A percentile compares a stretch with the other conserved stretches of the same genome.
phyloP scores from a whole-genome alignment of 495 filamentous ascomycete species.

The Aspergillus sclerotiicarbonarius region DNA sequence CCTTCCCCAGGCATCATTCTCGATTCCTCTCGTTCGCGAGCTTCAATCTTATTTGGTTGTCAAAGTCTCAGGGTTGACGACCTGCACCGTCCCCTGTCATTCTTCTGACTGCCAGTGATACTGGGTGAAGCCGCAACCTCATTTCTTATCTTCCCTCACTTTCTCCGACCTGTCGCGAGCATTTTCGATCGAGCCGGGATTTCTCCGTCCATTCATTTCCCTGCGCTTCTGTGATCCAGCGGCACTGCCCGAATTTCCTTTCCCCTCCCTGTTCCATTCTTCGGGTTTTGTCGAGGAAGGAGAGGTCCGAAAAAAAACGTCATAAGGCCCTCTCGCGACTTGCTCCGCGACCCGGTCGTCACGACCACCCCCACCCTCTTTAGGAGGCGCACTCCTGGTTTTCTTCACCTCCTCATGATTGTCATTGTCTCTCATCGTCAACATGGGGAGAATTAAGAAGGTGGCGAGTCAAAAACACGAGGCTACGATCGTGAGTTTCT shows the following conservation, averaged over 20 bases:
- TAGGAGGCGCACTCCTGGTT: conserved; percentile 36
- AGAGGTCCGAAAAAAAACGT: conserved; percentile 41
- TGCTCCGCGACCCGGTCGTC: conserved; percentile 36
- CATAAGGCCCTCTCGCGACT: conserved; percentile 41
- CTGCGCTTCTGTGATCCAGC: neutral
- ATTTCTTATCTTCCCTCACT: conserved; percentile 21
- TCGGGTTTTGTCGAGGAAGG: conserved; percentile 32
- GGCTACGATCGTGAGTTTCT: conserved; percentile 79
- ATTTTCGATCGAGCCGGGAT: conserved; percentile 15
- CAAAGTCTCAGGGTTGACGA: conserved; percentile 36
- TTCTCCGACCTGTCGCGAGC: conserved; percentile 12
- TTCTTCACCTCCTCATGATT: conserved; percentile 46
- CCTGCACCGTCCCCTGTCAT: conserved; percentile 50
- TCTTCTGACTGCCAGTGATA: conserved; percentile 26
- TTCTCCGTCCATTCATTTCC: conserved; percentile 9
- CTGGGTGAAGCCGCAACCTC: conserved; percentile 17
- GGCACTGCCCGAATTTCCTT: conserved; percentile 2
- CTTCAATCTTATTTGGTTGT: conserved; percentile 16
- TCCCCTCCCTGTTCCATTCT: conserved; percentile 12
- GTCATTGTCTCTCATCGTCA: conserved; percentile 35
- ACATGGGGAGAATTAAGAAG: conserved; percentile 98
- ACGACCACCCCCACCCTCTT: conserved; percentile 32
- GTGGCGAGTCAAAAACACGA: conserved; percentile 86
- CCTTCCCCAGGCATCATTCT: neutral
- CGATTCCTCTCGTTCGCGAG: conserved; percentile 7